Conservation (phyloP, 2,329 filamentous ascomycete species). For the Elsinoe ampelina region DNA sequence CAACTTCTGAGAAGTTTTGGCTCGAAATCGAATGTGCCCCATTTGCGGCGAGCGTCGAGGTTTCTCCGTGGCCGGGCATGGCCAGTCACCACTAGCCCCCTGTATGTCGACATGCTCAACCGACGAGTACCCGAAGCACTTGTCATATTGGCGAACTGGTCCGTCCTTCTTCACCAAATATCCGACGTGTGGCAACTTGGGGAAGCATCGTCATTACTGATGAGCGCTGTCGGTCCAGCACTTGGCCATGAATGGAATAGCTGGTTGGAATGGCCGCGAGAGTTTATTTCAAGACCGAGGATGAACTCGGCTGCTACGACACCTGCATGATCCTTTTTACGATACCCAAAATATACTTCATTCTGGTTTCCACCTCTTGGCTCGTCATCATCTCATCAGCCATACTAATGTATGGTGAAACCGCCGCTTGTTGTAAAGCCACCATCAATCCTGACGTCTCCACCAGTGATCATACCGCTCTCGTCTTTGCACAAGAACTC, state of each 20-base stretch:
- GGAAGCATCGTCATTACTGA: background rate
- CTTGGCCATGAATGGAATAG: background rate
- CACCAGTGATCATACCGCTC: conserved; percentile 29
- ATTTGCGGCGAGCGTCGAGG: background rate
- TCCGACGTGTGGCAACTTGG: conserved; percentile 2
- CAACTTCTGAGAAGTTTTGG: background rate
- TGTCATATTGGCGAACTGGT: background rate
- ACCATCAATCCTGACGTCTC: conserved; percentile 30
- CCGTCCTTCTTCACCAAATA: conserved; percentile 8
- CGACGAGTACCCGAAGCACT: conserved; percentile 5
- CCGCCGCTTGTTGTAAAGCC: conserved; percentile 19
- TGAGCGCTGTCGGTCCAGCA: background rate
- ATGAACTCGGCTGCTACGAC: background rate
- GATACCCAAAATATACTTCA: conserved; percentile 3
- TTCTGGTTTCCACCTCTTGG: background rate
- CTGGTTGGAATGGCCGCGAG: conserved; percentile 11
- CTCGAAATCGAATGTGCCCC: background rate
- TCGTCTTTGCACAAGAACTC: conserved; percentile 29
- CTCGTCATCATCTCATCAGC: background rate
- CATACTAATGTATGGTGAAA: background rate
- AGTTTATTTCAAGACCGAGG: background rate
- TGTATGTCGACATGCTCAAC: background rate
- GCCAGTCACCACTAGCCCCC: background rate
- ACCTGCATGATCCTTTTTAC: background rate
- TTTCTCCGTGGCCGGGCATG: background rate